These are phyloP conservation scores for Eucalyptus sideroxylon DNA, from an alignment of 345 rosid species.

Conservation along the genomic window DNA sequence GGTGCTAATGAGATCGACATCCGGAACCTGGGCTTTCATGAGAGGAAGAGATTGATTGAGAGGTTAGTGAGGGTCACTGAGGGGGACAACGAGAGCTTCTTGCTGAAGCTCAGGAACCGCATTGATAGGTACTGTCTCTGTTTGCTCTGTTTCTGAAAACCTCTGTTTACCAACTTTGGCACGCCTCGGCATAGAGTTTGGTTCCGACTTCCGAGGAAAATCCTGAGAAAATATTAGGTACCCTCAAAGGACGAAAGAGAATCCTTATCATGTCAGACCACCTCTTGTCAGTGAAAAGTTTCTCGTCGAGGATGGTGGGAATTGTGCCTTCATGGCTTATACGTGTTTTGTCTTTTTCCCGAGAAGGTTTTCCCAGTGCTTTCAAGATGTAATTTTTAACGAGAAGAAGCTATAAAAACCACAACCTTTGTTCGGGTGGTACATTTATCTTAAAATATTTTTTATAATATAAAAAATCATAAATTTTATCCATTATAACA, in stretches of 20 bases:
- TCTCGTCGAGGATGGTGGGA: neutral
- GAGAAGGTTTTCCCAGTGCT: neutral
- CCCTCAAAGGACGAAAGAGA: neutral
- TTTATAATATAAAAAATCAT: no score
- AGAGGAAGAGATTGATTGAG: conserved; percentile 17
- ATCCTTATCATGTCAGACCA: neutral
- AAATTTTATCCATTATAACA: no score
- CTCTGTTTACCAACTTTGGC: neutral
- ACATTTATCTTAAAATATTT: no score
- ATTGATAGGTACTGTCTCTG: neutral
- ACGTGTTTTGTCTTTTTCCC: neutral
- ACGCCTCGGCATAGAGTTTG: neutral
- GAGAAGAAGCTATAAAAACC: no score
- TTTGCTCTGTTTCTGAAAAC: neutral
- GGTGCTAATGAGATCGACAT: conserved; percentile 17
- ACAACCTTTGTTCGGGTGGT: no score
- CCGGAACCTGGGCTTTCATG: conserved; percentile 15
- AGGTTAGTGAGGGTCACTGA: conserved; percentile 18
- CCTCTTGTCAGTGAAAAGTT: neutral
- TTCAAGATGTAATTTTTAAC: neutral
- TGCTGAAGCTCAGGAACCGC: conserved; percentile 4
- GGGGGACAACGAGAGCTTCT: conserved; percentile 28
- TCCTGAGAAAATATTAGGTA: neutral
- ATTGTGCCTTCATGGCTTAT: neutral
- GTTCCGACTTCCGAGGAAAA: neutral